phyloP scores from a whole-genome alignment of 805 yeast genomes.

The Kodamaea kakaduensis region DNA sequence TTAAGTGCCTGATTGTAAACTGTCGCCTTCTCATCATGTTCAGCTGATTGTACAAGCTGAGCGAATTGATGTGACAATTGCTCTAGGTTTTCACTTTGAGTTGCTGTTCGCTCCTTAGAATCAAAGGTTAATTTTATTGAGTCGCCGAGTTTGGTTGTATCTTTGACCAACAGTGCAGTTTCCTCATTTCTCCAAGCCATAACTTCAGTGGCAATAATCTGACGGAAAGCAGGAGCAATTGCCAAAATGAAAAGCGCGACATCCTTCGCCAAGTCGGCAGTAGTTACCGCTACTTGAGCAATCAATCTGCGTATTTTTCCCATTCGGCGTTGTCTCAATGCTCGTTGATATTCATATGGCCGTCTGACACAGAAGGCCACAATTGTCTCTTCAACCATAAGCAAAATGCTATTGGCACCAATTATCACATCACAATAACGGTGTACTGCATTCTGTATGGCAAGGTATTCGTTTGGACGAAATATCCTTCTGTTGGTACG shows the following conservation, averaged over 20 bases:
- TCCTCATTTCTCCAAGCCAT: slow-evolving; percentile 17
- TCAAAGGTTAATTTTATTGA: slow-evolving; percentile 10
- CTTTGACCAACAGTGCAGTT: slow-evolving; percentile 12
- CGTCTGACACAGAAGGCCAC: neutral
- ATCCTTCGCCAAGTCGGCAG: neutral
- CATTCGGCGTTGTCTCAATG: neutral
- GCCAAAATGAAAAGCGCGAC: neutral
- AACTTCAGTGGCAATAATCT: slow-evolving; percentile 8
- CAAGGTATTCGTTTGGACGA: neutral
- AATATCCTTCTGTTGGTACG: neutral
- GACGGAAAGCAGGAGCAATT: neutral
- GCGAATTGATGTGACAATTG: too few species aligned
- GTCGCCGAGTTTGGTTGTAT: slow-evolving; percentile 1
- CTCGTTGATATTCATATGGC: slow-evolving; percentile 1
- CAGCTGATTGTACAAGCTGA: too few species aligned
- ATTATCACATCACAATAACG: neutral
- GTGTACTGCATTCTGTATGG: neutral
- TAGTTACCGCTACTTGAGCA: slow-evolving; percentile 6
- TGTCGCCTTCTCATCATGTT: too few species aligned
- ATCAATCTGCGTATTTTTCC: neutral
- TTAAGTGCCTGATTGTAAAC: too few species aligned
- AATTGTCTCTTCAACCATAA: neutral
- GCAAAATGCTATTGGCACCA: neutral
- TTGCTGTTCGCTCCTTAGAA: too few species aligned
- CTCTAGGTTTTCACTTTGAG: too few species aligned